Base-by-base conservation (phyloP, 352 stramenopile genomes). In the Peronospora farinosa region DNA sequence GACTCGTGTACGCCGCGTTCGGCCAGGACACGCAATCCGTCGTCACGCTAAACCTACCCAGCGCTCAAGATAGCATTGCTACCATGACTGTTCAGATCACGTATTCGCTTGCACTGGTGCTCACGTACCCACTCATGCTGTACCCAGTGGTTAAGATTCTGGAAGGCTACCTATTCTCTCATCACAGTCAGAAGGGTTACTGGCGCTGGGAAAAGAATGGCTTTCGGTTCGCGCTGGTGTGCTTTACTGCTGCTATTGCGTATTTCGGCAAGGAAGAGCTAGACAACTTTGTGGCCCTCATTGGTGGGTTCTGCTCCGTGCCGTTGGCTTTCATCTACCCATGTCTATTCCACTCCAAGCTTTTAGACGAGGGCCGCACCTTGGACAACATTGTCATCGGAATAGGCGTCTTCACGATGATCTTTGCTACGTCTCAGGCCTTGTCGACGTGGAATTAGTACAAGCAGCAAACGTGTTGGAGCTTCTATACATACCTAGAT, bases 71-170 rank as follows among this genome's bases (percentile, higher is more conserved):
- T 44, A 84, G 72, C 28, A 30, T 68, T 19, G 70, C 69, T 19
- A 84, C 75, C 35, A 79, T 86, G 62, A 66, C 70, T 4, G 75
- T 86, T 23, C 75, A 86, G 55, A 27, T 78, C 19, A 80, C 72
- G 37, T 86, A 84, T 51, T 84, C 75, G 35, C 47, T 86, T 16
- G 75, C 75, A 33, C 71, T 84, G 8, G 64, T 86, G 52, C 65
- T 86, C 42, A 84, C 75, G 57, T 86, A 86, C 53, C 75, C 75
- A 15, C 66, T 86, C 19, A 84, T 86, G 72, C 46, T 86, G 19
- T 86, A 84, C 51, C 75, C 75, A 7, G 75, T 82, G 32, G 67
- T 86, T 9, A 84, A 79, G 63, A 84, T 86, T 47, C 54, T 86
- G 23, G 75, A 86, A 62, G 73, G 69, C 40, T 82, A 83, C 40